A percentile compares a stretch with the other conserved stretches of the same genome.
Evolutionary conservation across 1,284 basidiomycete species (phyloP).

Genomic region (Moesziomyces sp.): DNA sequence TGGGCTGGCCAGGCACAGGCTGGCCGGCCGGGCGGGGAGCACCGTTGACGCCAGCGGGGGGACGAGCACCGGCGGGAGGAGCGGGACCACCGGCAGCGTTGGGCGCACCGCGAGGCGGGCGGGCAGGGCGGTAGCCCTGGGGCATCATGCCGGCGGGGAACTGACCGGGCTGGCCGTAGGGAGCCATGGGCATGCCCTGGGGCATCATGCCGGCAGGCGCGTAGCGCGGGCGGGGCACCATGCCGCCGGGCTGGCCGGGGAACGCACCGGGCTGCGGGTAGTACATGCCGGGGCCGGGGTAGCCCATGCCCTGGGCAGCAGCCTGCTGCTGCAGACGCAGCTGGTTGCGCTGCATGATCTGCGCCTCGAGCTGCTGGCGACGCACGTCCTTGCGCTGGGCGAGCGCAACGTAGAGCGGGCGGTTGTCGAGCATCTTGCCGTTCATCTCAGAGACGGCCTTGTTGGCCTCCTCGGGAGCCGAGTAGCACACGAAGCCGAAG

Average conservation of each 20-base stretch:
- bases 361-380: slow-evolving; percentile 97
- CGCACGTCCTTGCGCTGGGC: slow-evolving; percentile 98
- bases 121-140: slow-evolving; percentile 63
- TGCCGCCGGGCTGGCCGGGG: slow-evolving; percentile 64
- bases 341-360: slow-evolving; percentile 71
- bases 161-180: slow-evolving; percentile 65
- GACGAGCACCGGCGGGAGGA: slow-evolving; percentile 51
- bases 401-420: slow-evolving; percentile 97
- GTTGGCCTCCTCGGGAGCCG: slow-evolving; percentile 97
- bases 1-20: slow-evolving; percentile 51
- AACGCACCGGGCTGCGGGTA: slow-evolving; percentile 66
- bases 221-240: slow-evolving; percentile 65
- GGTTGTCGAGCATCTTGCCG: slow-evolving; percentile 99
- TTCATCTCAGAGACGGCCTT: slow-evolving; percentile 99
- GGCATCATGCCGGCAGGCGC: slow-evolving; percentile 67
- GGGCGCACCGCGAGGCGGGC: slow-evolving; percentile 60
- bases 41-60: slow-evolving; percentile 55
- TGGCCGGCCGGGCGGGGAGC: slow-evolving; percentile 52
- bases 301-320: slow-evolving; percentile 64
- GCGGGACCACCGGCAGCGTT: slow-evolving; percentile 52
- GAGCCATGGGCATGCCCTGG: slow-evolving; percentile 65
- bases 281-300: slow-evolving; percentile 67
- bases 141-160: slow-evolving; percentile 66
- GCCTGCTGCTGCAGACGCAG: slow-evolving; percentile 67
- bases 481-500: slow-evolving; percentile 99